Percentiles rank a stretch among this genome's conserved stretches.
phyloP scores from a whole-genome alignment of 352 stramenopile species.

The Phytophthora colocasiae region DNA sequence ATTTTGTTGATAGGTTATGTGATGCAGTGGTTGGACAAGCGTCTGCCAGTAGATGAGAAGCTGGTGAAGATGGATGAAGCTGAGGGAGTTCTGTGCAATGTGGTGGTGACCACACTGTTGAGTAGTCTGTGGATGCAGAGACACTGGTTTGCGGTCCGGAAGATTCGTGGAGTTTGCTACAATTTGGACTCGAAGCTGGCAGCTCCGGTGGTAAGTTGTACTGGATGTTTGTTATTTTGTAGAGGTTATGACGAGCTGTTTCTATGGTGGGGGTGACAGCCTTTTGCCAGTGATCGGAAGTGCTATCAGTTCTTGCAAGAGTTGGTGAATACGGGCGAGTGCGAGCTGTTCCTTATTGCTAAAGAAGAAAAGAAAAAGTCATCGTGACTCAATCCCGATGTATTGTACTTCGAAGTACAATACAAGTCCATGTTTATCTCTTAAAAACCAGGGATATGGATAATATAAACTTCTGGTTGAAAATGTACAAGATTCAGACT shows the following conservation, averaged over 20 bases:
- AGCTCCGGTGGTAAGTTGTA: slow-evolving; percentile 46
- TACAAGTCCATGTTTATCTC: too few relatives aligned
- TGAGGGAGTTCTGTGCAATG: slow-evolving; percentile 75
- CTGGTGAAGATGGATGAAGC: slow-evolving; percentile 53
- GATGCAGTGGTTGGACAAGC: slow-evolving; percentile 80
- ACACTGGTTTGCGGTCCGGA: slow-evolving; percentile 84
- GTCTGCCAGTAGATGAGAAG: slow-evolving; percentile 46
- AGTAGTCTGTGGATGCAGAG: slow-evolving; percentile 66
- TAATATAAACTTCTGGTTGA: too few relatives aligned
- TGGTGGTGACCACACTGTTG: slow-evolving; percentile 54
- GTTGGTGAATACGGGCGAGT: slow-evolving; percentile 72
- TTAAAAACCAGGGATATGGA: too few relatives aligned
- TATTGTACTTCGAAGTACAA: too few relatives aligned
- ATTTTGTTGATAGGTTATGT: slow-evolving; percentile 47
- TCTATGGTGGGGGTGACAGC: slow-evolving; percentile 23
- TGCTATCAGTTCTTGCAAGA: slow-evolving; percentile 71
- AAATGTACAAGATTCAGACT: too few relatives aligned
- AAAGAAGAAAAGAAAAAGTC: slow-evolving; percentile 7
- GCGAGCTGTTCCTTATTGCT: slow-evolving; percentile 69
- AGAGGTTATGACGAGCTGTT: slow-evolving; percentile 2
- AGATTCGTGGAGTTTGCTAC: slow-evolving; percentile 68
- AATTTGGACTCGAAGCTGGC: slow-evolving; percentile 83
- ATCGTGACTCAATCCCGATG: too few relatives aligned
- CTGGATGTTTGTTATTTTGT: background rate
- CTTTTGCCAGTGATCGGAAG: slow-evolving; percentile 56